Conservation (phyloP, 768 basidiomycete species). For the Psilocybe tampanensis region DNA sequence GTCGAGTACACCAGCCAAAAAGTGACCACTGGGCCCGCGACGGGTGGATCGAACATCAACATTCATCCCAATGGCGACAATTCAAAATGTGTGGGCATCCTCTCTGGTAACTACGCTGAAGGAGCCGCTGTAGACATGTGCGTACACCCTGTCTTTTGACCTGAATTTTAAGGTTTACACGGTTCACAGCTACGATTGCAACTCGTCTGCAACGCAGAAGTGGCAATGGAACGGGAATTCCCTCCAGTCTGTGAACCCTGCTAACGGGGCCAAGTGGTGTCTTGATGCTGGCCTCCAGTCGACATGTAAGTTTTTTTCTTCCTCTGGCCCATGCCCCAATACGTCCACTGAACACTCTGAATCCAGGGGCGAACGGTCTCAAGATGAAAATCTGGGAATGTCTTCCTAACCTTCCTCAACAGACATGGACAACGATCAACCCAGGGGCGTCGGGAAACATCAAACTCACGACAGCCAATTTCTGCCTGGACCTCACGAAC, state of each 20-base stretch:
- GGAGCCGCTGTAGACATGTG: conserved; percentile 1
- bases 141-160: background rate
- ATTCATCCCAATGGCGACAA: conserved; percentile 3
- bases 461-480: background rate
- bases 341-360: background rate
- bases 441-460: background rate
- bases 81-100: conserved; percentile 6
- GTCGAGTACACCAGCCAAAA: background rate
- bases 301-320: background rate
- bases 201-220: conserved; percentile 2
- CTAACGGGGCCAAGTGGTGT: conserved; percentile 9
- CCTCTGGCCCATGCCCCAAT: background rate
- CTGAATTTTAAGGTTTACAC: too few species aligned
- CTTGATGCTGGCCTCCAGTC: conserved; percentile 6
- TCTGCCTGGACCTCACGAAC: conserved; percentile 6
- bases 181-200: conserved; percentile 6
- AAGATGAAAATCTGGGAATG: conserved; percentile 16
- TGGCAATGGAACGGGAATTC: conserved; percentile 8
- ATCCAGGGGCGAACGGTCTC: conserved; percentile 3
- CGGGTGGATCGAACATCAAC: background rate
- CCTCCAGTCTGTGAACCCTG: conserved; percentile 5
- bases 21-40: background rate
- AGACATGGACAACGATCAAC: conserved; percentile 7
- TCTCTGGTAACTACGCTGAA: conserved; percentile 1
- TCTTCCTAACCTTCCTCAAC: conserved; percentile 4